Percentiles rank a stretch among this genome's conserved stretches.
Evolutionary conservation across 352 stramenopile genomes (phyloP).

Genomic region (Thraustochytrium striatum): DNA sequence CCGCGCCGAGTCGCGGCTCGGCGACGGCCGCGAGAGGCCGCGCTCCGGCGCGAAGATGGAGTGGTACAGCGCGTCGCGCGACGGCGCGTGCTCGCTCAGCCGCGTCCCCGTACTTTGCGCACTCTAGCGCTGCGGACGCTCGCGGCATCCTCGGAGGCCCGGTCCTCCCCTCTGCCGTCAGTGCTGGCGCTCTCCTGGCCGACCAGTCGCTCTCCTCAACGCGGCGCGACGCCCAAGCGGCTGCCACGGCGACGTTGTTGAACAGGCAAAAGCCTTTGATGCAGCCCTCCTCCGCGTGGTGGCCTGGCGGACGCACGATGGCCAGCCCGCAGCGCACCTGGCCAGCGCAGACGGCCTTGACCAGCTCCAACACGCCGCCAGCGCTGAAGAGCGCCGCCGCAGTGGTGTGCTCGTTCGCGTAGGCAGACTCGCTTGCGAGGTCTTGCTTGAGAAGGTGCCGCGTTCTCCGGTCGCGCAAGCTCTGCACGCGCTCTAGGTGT

Average conservation of each 20-base stretch:
- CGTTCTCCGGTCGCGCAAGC: neutral
- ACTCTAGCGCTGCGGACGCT: neutral
- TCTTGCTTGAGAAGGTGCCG: neutral
- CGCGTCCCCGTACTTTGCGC: neutral
- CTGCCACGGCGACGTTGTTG: slow-evolving; percentile 75
- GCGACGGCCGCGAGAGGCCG: too few relatives aligned
- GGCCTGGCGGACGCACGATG: slow-evolving; percentile 80
- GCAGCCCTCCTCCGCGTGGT: slow-evolving; percentile 74
- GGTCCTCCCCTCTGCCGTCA: neutral
- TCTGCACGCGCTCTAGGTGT: slow-evolving; percentile 1
- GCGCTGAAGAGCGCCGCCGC: slow-evolving; percentile 48
- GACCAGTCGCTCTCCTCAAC: too few relatives aligned
- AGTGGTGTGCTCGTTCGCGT: slow-evolving; percentile 56
- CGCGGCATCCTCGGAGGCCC: neutral
- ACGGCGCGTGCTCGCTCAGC: too few relatives aligned
- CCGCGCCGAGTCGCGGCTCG: too few relatives aligned
- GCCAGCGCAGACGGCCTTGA: slow-evolving; percentile 46
- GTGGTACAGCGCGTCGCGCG: too few relatives aligned
- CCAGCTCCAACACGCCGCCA: slow-evolving; percentile 54
- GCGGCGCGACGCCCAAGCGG: slow-evolving; percentile 61
- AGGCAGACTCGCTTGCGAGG: slow-evolving; percentile 40
- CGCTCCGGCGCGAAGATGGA: too few relatives aligned
- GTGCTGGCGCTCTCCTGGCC: too few relatives aligned
- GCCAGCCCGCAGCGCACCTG: slow-evolving; percentile 64
- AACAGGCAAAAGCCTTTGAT: slow-evolving; percentile 75